phyloP scores from a whole-genome alignment of 176 grass and related monocot species.

The Triticum aestivum region DNA sequence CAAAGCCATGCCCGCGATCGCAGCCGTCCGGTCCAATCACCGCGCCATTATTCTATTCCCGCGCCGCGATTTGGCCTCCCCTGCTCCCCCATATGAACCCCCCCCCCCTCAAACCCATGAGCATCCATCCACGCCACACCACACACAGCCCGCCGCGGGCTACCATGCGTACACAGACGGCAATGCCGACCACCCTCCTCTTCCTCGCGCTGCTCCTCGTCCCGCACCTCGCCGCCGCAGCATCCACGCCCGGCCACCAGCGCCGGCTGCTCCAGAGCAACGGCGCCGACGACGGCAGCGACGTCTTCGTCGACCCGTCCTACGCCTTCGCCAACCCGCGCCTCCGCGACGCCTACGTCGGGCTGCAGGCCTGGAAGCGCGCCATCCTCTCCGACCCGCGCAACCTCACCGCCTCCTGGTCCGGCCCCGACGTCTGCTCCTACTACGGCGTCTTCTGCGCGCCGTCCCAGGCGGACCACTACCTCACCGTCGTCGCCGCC shows the following conservation, averaged over 20 bases:
- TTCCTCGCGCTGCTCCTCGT: constrained; percentile 29
- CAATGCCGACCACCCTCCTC: constrained; percentile 31
- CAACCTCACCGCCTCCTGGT: constrained; percentile 72
- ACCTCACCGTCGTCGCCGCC: constrained; percentile 71
- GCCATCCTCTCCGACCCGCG: constrained; percentile 82
- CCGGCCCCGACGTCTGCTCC: constrained; percentile 68
- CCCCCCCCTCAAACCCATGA: not conserved
- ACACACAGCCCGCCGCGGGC: constrained; percentile 8
- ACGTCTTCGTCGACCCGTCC: constrained; percentile 40
- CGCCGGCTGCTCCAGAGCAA: constrained; percentile 51
- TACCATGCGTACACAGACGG: constrained; percentile 28
- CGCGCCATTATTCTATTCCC: constrained; percentile 19
- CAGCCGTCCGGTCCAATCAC: constrained; percentile 7
- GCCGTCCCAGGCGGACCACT: constrained; percentile 29
- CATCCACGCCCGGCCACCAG: not conserved
- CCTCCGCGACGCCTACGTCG: constrained; percentile 75
- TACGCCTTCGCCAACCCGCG: constrained; percentile 57
- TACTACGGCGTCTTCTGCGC: constrained; percentile 81
- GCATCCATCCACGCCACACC: not conserved
- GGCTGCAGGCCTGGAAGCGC: constrained; percentile 72
- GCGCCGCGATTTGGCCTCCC: not conserved
- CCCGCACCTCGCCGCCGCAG: constrained; percentile 12
- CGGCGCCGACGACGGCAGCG: not conserved
- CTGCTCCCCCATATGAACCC: constrained; percentile 11
- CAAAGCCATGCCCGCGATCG: not conserved